A percentile compares a stretch with the other conserved stretches of the same genome.
These are phyloP conservation scores for Metarhizium anisopliae DNA, from an alignment of 2,329 filamentous ascomycete genomes.

Conservation along the genomic window DNA sequence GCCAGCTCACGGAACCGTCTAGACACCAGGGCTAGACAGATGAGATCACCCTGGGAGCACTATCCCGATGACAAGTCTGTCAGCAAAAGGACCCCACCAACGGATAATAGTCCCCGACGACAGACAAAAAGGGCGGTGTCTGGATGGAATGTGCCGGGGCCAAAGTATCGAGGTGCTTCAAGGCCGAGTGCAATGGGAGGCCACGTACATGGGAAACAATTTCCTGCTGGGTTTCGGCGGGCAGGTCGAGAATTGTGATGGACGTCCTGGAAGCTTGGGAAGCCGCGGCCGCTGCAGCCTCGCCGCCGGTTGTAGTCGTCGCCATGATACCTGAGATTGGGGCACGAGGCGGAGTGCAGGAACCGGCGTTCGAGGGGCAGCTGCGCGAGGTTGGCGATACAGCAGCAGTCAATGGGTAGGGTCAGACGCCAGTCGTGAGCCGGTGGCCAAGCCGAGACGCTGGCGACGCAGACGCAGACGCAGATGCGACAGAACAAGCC, in stretches of 20 bases:
- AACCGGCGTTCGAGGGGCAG: conserved; percentile 2
- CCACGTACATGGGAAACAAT: conserved; percentile 37
- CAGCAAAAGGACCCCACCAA: not conserved
- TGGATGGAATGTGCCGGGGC: not conserved
- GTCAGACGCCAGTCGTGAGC: not conserved
- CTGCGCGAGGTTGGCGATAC: not conserved
- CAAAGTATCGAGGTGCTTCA: not conserved
- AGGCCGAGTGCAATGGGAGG: not conserved
- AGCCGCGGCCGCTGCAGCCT: conserved; percentile 9
- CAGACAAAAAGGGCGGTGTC: not conserved
- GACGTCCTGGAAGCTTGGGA: conserved; percentile 4
- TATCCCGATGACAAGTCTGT: conserved; percentile 15
- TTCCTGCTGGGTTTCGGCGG: conserved; percentile 38
- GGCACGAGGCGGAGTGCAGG: not conserved
- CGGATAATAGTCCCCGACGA: not conserved
- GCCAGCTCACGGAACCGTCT: conserved; percentile 49
- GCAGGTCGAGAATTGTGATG: conserved; percentile 32
- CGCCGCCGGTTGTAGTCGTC: conserved; percentile 21
- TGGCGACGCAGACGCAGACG: not conserved
- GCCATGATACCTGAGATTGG: conserved; percentile 22
- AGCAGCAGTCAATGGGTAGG: not conserved
- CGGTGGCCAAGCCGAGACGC: not conserved
- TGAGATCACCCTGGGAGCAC: conserved; percentile 44
- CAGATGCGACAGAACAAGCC: not conserved
- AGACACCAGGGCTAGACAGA: conserved; percentile 50